Evolutionary conservation across 2,329 filamentous ascomycete species (phyloP), one percentile per base, ranked within the genome.

Genomic region (Hypoxylon sp.): DNA sequence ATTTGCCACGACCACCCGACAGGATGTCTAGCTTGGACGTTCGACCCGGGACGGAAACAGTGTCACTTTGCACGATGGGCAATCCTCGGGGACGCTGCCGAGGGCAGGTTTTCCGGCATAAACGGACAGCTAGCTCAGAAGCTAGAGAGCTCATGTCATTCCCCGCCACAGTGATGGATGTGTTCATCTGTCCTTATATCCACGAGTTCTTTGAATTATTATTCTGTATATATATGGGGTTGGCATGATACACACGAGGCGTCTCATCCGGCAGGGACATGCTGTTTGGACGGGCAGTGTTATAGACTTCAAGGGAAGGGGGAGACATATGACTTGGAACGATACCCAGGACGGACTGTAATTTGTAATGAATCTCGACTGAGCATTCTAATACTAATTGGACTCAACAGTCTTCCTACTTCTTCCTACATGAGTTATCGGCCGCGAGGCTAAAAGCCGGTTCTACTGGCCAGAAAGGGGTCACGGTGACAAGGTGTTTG

Each of bases 11-110:
- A 74, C 30, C 75, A 77, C 36, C 69, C 73, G n/a, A 72, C 70
- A 26, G 73, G 73, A 62, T 87, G 84, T 64, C 73, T 87, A 56
- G 83, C 84, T 22, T 87, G 84, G 84, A 81, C 80, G 24, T 86
- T 81, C 75, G 80, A 85, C 32, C 74, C 77, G 51, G 70, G 68
- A 26, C 74, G 67, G 20, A 72, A 76, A 67, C 71, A 75, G 61
- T 86, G 84, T 73, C 77, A 80, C 65, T 77, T 75, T 50, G 83
- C 81, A 36, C 82, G 83, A 20, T 86, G 84, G 84, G 74, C 84
- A 54, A 78, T 84, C 38, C 73, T 85, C 2, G 84, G 83, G 5
- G 74, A 80, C 30, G 64, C 71, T 30, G 68, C 67, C 2, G 71
- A 75, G 11, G 77, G 77, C 0, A 73, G 70, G 12, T 74, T 76